Conservation (phyloP, 164 flowering plant genomes). For the Nymphaea thermarum region DNA sequence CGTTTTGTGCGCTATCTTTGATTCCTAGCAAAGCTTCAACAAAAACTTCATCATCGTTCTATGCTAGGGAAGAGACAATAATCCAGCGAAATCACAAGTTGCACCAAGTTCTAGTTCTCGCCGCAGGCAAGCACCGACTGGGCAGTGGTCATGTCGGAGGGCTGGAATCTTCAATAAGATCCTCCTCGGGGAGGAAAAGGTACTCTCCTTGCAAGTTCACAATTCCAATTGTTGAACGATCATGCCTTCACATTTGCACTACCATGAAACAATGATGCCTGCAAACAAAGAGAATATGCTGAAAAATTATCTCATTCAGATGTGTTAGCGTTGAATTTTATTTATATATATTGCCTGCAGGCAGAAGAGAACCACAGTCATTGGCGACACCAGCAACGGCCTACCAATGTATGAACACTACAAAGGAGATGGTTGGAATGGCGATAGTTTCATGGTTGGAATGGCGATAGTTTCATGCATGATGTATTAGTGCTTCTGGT, state of each 20-base stretch:
- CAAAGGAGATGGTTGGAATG: slow-evolving; percentile 38
- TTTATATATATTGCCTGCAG: too few species aligned
- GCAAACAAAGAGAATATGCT: neutral
- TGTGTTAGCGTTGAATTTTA: too few species aligned
- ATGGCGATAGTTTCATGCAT: too few species aligned
- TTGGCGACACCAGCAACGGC: slow-evolving; percentile 59
- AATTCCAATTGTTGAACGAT: neutral
- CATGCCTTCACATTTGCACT: too few species aligned
- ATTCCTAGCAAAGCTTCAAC: too few species aligned
- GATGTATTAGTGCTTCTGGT: too few species aligned
- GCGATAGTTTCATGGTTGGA: too few species aligned
- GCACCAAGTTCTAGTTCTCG: slow-evolving; percentile 22
- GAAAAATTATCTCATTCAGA: neutral
- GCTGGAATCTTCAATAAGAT: slow-evolving; percentile 35
- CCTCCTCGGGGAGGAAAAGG: slow-evolving; percentile 66
- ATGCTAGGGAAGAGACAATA: slow-evolving; percentile 7
- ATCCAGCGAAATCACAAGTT: slow-evolving; percentile 30
- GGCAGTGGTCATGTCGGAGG: slow-evolving; percentile 37
- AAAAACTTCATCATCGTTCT: slow-evolving; percentile 19
- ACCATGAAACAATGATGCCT: neutral
- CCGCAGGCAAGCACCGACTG: slow-evolving; percentile 71
- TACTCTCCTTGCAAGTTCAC: slow-evolving; percentile 26
- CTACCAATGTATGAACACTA: slow-evolving; percentile 19
- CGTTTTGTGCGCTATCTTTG: too few species aligned
- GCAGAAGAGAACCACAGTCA: slow-evolving; percentile 25